A percentile compares a stretch with the other conserved stretches of the same genome.
These are phyloP conservation scores for Gastroboletus turbinatus DNA, from an alignment of 1,284 basidiomycete species.

Conservation along the genomic window DNA sequence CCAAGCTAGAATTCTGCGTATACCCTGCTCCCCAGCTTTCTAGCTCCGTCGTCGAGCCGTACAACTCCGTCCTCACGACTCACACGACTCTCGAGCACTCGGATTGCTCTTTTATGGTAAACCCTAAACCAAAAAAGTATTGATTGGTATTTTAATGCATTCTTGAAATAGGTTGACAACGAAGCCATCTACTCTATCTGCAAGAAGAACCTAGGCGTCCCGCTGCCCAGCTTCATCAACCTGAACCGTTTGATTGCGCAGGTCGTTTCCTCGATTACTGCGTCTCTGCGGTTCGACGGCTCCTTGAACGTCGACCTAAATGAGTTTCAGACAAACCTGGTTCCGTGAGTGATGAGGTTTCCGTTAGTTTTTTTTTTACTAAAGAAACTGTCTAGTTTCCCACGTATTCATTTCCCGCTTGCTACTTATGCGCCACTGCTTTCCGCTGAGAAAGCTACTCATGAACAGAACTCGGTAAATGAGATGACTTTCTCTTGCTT, in stretches of 20 bases:
- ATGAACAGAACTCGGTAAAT: conserved; percentile 96
- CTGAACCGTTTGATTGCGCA: conserved; percentile 96
- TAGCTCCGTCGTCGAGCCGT: conserved; percentile 97
- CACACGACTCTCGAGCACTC: conserved; percentile 99
- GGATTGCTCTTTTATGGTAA: conserved; percentile 97
- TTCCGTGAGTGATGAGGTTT: conserved; percentile 62
- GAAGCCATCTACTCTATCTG: conserved; percentile 99
- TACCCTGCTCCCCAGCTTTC: conserved; percentile 95
- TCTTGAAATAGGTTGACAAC: conserved; percentile 75
- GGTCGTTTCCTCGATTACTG: conserved; percentile 97
- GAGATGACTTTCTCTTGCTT: conserved; percentile 99
- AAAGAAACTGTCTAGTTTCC: conserved; percentile 59
- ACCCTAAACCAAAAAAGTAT: conserved; percentile 5
- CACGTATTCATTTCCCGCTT: conserved; percentile 97
- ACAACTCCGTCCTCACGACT: conserved; percentile 98
- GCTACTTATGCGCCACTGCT: conserved; percentile 96
- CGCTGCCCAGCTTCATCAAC: conserved; percentile 90
- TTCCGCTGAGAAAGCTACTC: conserved; percentile 83
- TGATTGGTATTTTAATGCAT: conserved; percentile 1
- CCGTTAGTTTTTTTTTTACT: conserved; percentile 1
- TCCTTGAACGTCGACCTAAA: conserved; percentile 97
- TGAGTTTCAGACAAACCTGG: conserved; percentile 99
- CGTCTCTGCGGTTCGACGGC: conserved; percentile 96
- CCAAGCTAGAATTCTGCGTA: conserved; percentile 98
- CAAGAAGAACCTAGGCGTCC: conserved; percentile 90